phyloP scores from a whole-genome alignment of 495 filamentous ascomycete species.

The Thermochaetoides thermophila region DNA sequence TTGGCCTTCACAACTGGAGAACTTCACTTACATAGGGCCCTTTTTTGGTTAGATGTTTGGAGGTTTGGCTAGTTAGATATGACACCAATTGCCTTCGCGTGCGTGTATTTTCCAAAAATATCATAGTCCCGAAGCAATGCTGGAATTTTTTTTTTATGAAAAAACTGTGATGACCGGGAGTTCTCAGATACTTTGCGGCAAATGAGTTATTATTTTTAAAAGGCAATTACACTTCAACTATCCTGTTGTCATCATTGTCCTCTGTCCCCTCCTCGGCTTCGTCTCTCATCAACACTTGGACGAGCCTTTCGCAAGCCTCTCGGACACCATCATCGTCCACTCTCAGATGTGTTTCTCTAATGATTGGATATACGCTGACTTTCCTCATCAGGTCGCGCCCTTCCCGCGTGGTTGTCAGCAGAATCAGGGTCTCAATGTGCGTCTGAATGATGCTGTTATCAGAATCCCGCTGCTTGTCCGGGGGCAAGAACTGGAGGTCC shows the following conservation, averaged over 20 bases:
- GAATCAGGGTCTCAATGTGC: slow-evolving; percentile 72
- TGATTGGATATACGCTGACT: slow-evolving; percentile 74
- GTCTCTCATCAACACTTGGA: slow-evolving; percentile 84
- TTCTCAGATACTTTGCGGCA: too few species aligned
- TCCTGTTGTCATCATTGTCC: slow-evolving; percentile 22
- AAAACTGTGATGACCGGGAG: too few species aligned
- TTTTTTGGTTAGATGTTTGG: neutral
- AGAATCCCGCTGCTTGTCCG: slow-evolving; percentile 70
- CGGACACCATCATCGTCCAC: slow-evolving; percentile 68
- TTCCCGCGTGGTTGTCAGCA: slow-evolving; percentile 65
- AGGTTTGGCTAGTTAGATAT: neutral
- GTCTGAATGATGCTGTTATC: slow-evolving; percentile 63
- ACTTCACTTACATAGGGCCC: neutral
- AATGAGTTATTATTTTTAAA: too few species aligned
- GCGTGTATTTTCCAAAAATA: too few species aligned
- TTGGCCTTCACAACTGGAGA: neutral
- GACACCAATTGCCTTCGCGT: too few species aligned
- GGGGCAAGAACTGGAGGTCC: slow-evolving; percentile 74
- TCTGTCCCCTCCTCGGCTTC: slow-evolving; percentile 42
- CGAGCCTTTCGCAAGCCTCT: slow-evolving; percentile 76
- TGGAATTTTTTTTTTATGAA: too few species aligned
- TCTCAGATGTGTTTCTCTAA: slow-evolving; percentile 70
- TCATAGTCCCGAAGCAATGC: too few species aligned
- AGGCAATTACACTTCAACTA: slow-evolving; percentile 36
- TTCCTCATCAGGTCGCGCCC: slow-evolving; percentile 58